A percentile compares a stretch with the other conserved stretches of the same genome.
These are phyloP conservation scores for Exidia glandulosa DNA, from an alignment of 768 basidiomycete genomes.

Conservation along the genomic window DNA sequence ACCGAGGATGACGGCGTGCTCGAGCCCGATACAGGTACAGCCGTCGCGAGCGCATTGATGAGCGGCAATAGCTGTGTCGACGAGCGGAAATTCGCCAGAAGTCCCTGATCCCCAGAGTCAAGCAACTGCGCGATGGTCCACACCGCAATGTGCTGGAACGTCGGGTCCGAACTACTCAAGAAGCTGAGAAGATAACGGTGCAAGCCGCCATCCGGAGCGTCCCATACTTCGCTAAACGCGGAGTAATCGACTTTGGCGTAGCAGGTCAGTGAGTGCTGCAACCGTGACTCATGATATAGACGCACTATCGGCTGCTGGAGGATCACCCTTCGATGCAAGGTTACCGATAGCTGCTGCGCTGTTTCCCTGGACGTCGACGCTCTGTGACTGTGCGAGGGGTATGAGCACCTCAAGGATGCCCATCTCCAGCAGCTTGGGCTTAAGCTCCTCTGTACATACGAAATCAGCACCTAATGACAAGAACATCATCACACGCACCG, in stretches of 20 bases:
- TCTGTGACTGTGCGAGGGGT: conserved; percentile 89
- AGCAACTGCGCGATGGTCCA: conserved; percentile 98
- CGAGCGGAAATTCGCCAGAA: conserved; percentile 63
- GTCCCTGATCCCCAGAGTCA: conserved; percentile 73
- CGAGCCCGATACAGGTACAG: conserved; percentile 39
- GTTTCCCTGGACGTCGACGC: conserved; percentile 97
- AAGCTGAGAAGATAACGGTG: conserved; percentile 91
- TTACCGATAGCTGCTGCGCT: conserved; percentile 97
- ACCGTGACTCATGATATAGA: too few relatives aligned
- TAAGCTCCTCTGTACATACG: conserved; percentile 68
- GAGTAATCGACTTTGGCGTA: conserved; percentile 54
- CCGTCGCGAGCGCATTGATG: conserved; percentile 67
- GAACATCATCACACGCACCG: conserved; percentile 41
- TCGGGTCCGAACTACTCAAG: conserved; percentile 85
- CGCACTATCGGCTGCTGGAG: not conserved
- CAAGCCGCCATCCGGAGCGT: conserved; percentile 94
- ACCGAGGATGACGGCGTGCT: conserved; percentile 61
- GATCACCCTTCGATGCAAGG: conserved; percentile 84
- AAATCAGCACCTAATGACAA: not conserved
- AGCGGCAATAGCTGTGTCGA: conserved; percentile 75
- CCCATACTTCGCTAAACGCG: conserved; percentile 97
- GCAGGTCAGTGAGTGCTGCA: not conserved
- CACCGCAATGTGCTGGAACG: conserved; percentile 99
- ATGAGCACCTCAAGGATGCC: conserved; percentile 97
- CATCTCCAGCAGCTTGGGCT: conserved; percentile 94